Conservation (phyloP, 768 basidiomycete genomes). For the Tremella mesenterica region DNA sequence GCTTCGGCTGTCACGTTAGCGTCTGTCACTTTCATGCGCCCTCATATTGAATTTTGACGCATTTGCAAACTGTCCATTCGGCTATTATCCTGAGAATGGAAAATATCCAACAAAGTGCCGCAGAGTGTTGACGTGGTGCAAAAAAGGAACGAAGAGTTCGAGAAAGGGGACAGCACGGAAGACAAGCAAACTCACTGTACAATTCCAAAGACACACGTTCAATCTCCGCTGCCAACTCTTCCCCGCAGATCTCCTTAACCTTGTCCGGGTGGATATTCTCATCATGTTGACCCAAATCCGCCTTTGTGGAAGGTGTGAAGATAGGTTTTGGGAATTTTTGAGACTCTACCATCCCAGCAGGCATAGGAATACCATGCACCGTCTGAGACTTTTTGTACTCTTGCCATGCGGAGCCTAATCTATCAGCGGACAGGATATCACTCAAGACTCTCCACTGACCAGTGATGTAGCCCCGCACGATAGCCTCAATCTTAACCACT, state of each 20-base stretch:
- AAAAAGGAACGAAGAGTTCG: no score
- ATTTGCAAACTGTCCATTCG: no score
- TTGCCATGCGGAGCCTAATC: slow-evolving; percentile 81
- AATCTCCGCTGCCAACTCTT: slow-evolving; percentile 41
- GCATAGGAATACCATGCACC: slow-evolving; percentile 73
- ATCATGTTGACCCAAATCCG: slow-evolving; percentile 85
- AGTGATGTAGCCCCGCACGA: slow-evolving; percentile 93
- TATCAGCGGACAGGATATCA: not conserved
- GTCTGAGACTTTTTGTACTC: slow-evolving; percentile 85
- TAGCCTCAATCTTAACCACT: slow-evolving; percentile 85
- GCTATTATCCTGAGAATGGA: no score
- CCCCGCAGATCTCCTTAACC: slow-evolving; percentile 47
- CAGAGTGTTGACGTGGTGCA: no score
- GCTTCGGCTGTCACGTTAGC: slow-evolving; percentile 50
- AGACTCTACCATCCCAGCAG: slow-evolving; percentile 71
- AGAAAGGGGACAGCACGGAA: no score
- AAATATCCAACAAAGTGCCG: no score
- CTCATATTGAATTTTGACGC: no score
- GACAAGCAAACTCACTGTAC: slow-evolving; percentile 35
- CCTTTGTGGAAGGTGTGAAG: slow-evolving; percentile 96
- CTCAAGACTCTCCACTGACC: slow-evolving; percentile 51
- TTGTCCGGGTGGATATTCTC: slow-evolving; percentile 85
- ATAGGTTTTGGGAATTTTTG: slow-evolving; percentile 70
- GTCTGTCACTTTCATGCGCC: not conserved
- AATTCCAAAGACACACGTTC: slow-evolving; percentile 39